Evolutionary conservation across 352 stramenopile species (phyloP).

Genomic region (Phytophthora vignae): DNA sequence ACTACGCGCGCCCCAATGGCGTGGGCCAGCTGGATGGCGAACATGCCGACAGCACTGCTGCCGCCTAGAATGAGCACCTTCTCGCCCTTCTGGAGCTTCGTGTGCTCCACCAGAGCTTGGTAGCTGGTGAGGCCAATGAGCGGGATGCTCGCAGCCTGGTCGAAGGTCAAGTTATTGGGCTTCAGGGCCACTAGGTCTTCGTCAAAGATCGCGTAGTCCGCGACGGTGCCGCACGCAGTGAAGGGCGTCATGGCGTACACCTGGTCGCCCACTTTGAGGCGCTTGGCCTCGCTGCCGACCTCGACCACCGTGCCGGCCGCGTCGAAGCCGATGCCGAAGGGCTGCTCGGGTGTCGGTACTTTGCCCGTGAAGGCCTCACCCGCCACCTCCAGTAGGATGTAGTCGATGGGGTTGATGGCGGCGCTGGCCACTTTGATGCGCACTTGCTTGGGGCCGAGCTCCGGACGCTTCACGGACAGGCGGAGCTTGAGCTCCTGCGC

Average conservation of each 20-base stretch:
- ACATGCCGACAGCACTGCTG: slow-evolving; percentile 43
- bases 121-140: slow-evolving; percentile 47
- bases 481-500: slow-evolving; percentile 40
- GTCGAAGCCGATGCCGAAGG: slow-evolving; percentile 37
- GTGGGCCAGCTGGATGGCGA: slow-evolving; percentile 58
- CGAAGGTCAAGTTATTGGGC: slow-evolving; percentile 49
- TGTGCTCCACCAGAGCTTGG: slow-evolving; percentile 43
- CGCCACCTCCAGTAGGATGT: slow-evolving; percentile 27
- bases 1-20: slow-evolving; percentile 37
- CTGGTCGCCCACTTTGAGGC: slow-evolving; percentile 35
- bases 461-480: slow-evolving; percentile 21
- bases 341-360: slow-evolving; percentile 15
- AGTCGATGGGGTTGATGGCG: slow-evolving; percentile 46
- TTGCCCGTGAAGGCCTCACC: slow-evolving; percentile 25
- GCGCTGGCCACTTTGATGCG: slow-evolving; percentile 39
- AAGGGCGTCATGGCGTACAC: slow-evolving; percentile 37
- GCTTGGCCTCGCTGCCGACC: slow-evolving; percentile 19
- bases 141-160: slow-evolving; percentile 47
- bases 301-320: slow-evolving; percentile 36
- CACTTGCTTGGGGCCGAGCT: slow-evolving; percentile 41
- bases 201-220: slow-evolving; percentile 44
- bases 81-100: slow-evolving; percentile 51
- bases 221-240: slow-evolving; percentile 34
- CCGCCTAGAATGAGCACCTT: slow-evolving; percentile 57
- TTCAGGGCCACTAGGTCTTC: slow-evolving; percentile 52